Conservation (phyloP, 371 early-diverging fungal species). For the Mortierella sp. region DNA sequence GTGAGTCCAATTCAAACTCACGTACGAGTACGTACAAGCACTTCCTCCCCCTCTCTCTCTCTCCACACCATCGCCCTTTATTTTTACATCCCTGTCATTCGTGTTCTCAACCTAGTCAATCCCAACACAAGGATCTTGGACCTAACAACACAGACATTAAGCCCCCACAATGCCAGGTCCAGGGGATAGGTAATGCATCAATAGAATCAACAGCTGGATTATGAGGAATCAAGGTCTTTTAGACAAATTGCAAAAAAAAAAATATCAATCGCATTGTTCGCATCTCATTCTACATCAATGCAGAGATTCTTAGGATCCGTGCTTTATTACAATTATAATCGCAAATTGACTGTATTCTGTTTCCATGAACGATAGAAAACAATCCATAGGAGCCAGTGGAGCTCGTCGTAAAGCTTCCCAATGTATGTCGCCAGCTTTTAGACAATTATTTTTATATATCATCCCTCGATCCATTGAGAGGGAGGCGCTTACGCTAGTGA, state of each 20-base stretch:
- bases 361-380: constrained; percentile 14
- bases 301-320: not conserved
- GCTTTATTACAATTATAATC: not conserved
- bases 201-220: not conserved
- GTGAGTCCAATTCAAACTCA: not conserved
- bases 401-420: constrained; percentile 37
- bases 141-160: not conserved
- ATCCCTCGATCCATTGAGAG: not conserved
- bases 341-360: not conserved
- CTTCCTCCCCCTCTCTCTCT: not conserved
- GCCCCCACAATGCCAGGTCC: constrained; percentile 26
- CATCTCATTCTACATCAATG: not conserved
- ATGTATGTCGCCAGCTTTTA: constrained; percentile 14
- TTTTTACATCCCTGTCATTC: not conserved
- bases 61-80: not conserved
- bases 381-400: constrained; percentile 20
- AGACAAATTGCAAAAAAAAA: not conserved
- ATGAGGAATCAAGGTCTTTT: not conserved
- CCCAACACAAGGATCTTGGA: not conserved
- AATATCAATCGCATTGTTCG: not conserved
- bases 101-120: not conserved
- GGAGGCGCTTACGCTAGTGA: not conserved
- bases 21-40: constrained; percentile 10
- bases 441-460: not conserved
- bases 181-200: constrained; percentile 30